Conservation (phyloP, 345 rosid species). For the Populus tremula region DNA sequence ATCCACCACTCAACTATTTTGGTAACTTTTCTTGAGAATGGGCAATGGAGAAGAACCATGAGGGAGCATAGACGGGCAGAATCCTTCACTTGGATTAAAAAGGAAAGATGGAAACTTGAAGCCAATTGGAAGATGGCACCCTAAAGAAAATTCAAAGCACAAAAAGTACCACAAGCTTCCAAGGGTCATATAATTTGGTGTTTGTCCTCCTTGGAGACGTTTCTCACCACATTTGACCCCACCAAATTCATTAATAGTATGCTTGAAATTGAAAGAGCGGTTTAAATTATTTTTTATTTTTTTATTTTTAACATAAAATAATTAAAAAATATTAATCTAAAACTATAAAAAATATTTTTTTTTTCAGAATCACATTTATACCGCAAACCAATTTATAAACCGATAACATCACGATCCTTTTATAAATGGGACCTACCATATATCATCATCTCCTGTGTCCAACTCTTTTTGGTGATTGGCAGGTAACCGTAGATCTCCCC, state of each 20-base stretch:
- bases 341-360: no score
- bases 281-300: no score
- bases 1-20: no score
- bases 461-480: background rate
- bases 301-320: no score
- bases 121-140: background rate
- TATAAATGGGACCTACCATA: conserved; percentile 27
- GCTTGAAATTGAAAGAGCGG: no score
- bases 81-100: no score
- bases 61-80: no score
- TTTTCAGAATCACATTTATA: no score
- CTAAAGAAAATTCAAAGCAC: background rate
- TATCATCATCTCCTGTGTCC: conserved; percentile 24
- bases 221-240: conserved; percentile 26
- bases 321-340: no score
- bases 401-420: conserved; percentile 18
- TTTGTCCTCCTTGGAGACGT: conserved; percentile 12
- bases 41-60: no score
- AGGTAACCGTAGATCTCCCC: conserved; percentile 25
- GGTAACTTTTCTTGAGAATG: no score
- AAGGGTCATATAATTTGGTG: background rate
- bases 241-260: background rate
- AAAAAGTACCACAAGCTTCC: background rate
- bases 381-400: background rate
- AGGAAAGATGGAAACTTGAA: background rate